Conservation (phyloP, 1,284 basidiomycete genomes). For the Malassezia sp. region DNA sequence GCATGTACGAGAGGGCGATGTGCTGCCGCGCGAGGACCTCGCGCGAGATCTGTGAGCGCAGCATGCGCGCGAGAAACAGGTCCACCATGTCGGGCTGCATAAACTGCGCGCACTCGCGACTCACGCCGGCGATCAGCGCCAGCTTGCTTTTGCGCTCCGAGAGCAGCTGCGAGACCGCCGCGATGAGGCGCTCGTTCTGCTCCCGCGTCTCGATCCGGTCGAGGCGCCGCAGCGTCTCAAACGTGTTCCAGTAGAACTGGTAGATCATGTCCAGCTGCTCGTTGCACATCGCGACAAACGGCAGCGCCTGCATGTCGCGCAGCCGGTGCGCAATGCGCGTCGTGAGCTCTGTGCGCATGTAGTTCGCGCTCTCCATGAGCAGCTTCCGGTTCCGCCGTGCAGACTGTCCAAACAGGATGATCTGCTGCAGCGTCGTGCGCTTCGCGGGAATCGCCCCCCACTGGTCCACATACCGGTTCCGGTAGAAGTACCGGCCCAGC, state of each 20-base stretch:
- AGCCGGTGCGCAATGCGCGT: constrained; percentile 76
- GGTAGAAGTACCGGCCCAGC: constrained; percentile 60
- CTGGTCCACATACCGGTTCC: constrained; percentile 67
- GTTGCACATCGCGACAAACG: constrained; percentile 77
- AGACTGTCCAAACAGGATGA: constrained; percentile 52
- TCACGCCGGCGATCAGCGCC: constrained; percentile 40
- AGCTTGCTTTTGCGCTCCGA: constrained; percentile 55
- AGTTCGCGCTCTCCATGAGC: constrained; percentile 49
- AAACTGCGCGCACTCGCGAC: constrained; percentile 55
- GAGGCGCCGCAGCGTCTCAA: constrained; percentile 57
- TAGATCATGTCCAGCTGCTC: constrained; percentile 73
- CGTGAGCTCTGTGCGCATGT: constrained; percentile 75
- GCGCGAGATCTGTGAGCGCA: constrained; percentile 75
- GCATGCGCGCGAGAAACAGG: constrained; percentile 79
- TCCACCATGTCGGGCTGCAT: constrained; percentile 68
- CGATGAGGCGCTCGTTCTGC: constrained; percentile 70
- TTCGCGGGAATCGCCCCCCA: constrained; percentile 67
- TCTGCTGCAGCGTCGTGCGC: constrained; percentile 64
- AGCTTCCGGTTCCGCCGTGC: constrained; percentile 29
- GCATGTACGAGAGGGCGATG: constrained; percentile 56
- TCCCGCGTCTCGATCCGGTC: constrained; percentile 61
- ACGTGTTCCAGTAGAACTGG: constrained; percentile 51
- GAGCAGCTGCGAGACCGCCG: constrained; percentile 58
- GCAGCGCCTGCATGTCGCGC: constrained; percentile 71
- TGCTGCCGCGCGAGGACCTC: constrained; percentile 82